Conservation (phyloP, 2,329 filamentous ascomycete genomes). For the Aspergillus uvarum region DNA sequence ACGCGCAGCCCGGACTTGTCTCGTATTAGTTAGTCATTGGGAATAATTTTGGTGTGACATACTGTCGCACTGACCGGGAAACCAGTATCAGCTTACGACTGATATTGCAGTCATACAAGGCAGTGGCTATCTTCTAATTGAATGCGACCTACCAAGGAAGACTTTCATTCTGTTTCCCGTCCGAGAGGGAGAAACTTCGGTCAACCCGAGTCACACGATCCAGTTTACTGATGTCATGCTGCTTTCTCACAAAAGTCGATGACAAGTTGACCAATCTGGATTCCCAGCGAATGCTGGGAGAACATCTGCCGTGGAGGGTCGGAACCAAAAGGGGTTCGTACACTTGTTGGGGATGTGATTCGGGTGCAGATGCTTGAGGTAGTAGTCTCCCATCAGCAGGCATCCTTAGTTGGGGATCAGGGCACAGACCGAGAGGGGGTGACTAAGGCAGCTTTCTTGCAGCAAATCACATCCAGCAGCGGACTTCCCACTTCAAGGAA, state of each 20-base stretch:
- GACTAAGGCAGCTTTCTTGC: neutral
- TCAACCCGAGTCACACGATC: slow-evolving; percentile 21
- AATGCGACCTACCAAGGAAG: neutral
- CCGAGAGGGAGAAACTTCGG: slow-evolving; percentile 1
- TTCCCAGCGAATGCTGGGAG: neutral
- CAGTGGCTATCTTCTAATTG: neutral
- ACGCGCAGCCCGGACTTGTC: neutral
- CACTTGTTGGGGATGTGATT: slow-evolving; percentile 15
- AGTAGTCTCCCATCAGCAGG: slow-evolving; percentile 7
- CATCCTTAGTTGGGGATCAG: neutral
- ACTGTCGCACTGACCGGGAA: neutral
- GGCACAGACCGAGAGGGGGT: neutral
- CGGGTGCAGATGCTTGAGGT: slow-evolving; percentile 15
- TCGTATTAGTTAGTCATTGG: neutral
- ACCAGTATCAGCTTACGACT: neutral
- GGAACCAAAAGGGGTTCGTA: slow-evolving; percentile 5
- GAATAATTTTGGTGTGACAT: neutral
- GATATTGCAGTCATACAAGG: neutral
- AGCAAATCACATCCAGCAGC: slow-evolving; percentile 13
- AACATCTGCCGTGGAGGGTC: slow-evolving; percentile 4
- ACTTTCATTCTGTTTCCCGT: neutral
- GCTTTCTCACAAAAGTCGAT: neutral
- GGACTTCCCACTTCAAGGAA: slow-evolving; percentile 10
- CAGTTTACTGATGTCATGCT: slow-evolving; percentile 14
- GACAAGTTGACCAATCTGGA: slow-evolving; percentile 1